These are phyloP conservation scores for Lipomyces starkeyi DNA, from an alignment of 805 yeast species.

Conservation along the genomic window DNA sequence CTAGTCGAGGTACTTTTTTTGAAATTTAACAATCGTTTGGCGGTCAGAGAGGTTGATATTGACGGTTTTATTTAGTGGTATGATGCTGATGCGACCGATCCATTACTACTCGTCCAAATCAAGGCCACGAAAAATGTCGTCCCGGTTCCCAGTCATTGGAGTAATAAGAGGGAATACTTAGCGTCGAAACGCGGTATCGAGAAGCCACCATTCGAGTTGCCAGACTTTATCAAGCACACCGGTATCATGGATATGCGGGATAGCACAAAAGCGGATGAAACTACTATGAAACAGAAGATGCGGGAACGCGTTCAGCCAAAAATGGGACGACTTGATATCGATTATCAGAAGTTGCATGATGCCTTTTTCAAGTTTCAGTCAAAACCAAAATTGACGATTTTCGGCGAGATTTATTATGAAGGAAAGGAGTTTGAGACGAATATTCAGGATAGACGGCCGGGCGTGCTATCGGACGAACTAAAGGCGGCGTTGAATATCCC, in stretches of 20 bases:
- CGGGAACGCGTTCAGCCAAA: slow-evolving; percentile 89
- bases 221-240: slow-evolving; percentile 76
- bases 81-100: slow-evolving; percentile 85
- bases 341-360: slow-evolving; percentile 77
- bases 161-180: slow-evolving; percentile 72
- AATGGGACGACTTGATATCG: slow-evolving; percentile 83
- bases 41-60: background rate
- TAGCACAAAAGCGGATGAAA: slow-evolving; percentile 50
- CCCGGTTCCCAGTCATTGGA: slow-evolving; percentile 88
- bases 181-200: slow-evolving; percentile 69
- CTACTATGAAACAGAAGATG: slow-evolving; percentile 70
- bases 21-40: background rate
- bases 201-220: slow-evolving; percentile 75
- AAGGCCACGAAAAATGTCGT: slow-evolving; percentile 71
- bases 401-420: slow-evolving; percentile 82
- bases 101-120: slow-evolving; percentile 65
- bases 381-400: slow-evolving; percentile 69
- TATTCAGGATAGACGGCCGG: slow-evolving; percentile 62
- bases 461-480: slow-evolving; percentile 66
- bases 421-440: slow-evolving; percentile 64
- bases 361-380: slow-evolving; percentile 85
- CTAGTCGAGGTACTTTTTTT: slow-evolving; percentile 57
- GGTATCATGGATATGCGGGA: slow-evolving; percentile 89
- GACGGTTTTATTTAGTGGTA: slow-evolving; percentile 56
- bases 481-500: slow-evolving; percentile 72